Evolutionary conservation across 257 asterid genomes (phyloP).

Genomic region (Lycium ferocissimum): DNA sequence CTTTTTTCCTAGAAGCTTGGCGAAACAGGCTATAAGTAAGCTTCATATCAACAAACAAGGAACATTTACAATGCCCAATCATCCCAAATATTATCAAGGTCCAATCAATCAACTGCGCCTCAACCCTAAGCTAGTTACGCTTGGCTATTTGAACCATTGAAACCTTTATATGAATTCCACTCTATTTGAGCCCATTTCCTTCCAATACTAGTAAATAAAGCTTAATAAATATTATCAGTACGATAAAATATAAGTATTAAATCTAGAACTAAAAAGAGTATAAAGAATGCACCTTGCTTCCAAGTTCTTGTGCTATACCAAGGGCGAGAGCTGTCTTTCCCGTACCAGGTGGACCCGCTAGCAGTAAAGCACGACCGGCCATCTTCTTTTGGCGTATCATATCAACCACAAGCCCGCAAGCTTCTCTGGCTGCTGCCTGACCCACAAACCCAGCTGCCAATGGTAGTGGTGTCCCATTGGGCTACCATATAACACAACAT

Average conservation of each 20-base stretch:
- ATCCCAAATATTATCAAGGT: neutral
- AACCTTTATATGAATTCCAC: neutral
- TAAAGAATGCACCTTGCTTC: slow-evolving; percentile 73
- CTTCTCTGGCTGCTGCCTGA: slow-evolving; percentile 88
- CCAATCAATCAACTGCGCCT: neutral
- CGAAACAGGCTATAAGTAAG: neutral
- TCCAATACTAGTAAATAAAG: slow-evolving; percentile 4
- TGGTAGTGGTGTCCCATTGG: slow-evolving; percentile 74
- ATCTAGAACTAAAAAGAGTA: neutral
- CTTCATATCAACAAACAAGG: neutral
- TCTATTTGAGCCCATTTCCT: neutral
- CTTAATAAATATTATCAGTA: neutral
- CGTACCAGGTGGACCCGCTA: slow-evolving; percentile 96
- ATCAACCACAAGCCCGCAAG: slow-evolving; percentile 84
- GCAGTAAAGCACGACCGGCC: slow-evolving; percentile 85
- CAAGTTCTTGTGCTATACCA: slow-evolving; percentile 90
- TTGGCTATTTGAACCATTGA: neutral
- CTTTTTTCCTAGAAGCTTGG: too few relatives aligned
- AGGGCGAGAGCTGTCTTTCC: slow-evolving; percentile 96
- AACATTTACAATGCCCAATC: neutral
- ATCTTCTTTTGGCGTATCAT: slow-evolving; percentile 93
- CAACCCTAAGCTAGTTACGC: slow-evolving; percentile 8
- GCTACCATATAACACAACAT: slow-evolving; percentile 41
- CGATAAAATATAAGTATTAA: neutral
- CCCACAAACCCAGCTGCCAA: slow-evolving; percentile 96